Conservation (phyloP, 2,329 filamentous ascomycete species). For the Plectosphaerella cucumerina region DNA sequence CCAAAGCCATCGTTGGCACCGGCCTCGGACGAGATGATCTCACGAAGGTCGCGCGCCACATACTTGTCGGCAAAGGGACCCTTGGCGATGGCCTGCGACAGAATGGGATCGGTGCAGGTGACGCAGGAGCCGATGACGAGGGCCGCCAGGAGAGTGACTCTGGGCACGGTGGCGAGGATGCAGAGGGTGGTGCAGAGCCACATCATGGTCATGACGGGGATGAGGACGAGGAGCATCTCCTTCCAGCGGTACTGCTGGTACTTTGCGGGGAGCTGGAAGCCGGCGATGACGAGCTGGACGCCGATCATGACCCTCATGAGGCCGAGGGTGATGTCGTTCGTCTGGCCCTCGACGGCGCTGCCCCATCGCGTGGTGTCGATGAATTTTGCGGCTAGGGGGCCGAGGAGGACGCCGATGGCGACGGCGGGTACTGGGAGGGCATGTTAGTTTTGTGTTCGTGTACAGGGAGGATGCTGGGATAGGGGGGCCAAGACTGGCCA, state of each 20-base stretch:
- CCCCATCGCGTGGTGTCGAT: slow-evolving; percentile 38
- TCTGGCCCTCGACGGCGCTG: slow-evolving; percentile 20
- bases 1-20: slow-evolving; percentile 59
- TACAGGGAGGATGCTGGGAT: background rate
- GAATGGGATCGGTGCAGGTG: slow-evolving; percentile 56
- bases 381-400: slow-evolving; percentile 49
- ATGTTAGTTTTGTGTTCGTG: background rate
- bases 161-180: slow-evolving; percentile 48
- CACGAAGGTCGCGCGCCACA: slow-evolving; percentile 49
- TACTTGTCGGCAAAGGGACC: slow-evolving; percentile 59
- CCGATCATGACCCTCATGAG: slow-evolving; percentile 55
- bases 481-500: background rate
- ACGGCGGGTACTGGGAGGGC: slow-evolving; percentile 46
- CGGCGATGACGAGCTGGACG: slow-evolving; percentile 56
- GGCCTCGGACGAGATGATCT: slow-evolving; percentile 58
- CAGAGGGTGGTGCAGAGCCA: slow-evolving; percentile 55
- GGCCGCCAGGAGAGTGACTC: slow-evolving; percentile 47
- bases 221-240: slow-evolving; percentile 48
- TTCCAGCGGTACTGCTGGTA: slow-evolving; percentile 45
- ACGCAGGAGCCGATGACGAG: slow-evolving; percentile 57
- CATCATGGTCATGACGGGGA: slow-evolving; percentile 58
- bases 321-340: slow-evolving; percentile 34
- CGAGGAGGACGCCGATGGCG: slow-evolving; percentile 46
- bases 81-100: slow-evolving; percentile 58
- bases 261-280: slow-evolving; percentile 54